phyloP scores from a whole-genome alignment of 148 eudicot species.

The Limonium bicolor region DNA sequence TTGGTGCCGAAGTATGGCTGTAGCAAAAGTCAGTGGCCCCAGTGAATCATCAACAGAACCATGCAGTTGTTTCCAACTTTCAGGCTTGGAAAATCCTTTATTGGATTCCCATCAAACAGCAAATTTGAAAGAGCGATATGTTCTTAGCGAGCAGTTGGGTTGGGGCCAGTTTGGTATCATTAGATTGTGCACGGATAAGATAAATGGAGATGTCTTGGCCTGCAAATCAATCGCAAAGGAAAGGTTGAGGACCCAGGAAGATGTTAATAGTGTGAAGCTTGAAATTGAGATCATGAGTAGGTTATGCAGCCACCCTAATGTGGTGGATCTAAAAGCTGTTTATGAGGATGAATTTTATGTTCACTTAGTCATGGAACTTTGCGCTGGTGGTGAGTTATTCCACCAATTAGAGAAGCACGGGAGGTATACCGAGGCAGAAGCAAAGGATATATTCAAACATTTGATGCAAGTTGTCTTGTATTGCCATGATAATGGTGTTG shows the following conservation, averaged over 20 bases:
- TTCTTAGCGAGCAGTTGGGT: constrained; percentile 55
- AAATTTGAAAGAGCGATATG: constrained; percentile 36
- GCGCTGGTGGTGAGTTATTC: constrained; percentile 88
- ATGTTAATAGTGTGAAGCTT: constrained; percentile 60
- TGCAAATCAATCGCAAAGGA: constrained; percentile 77
- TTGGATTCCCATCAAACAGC: constrained; percentile 40
- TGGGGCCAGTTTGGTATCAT: constrained; percentile 83
- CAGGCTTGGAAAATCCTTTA: constrained; percentile 34
- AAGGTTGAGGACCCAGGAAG: constrained; percentile 55
- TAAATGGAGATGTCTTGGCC: constrained; percentile 52
- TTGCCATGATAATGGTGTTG: constrained; percentile 79
- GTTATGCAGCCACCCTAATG: constrained; percentile 65
- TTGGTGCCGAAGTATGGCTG: constrained; percentile 33
- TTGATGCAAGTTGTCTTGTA: constrained; percentile 66
- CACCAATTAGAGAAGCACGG: constrained; percentile 59
- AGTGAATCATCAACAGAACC: constrained; percentile 10
- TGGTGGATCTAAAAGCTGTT: constrained; percentile 74
- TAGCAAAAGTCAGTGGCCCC: constrained; percentile 29
- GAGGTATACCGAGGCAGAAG: constrained; percentile 47
- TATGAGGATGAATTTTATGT: constrained; percentile 76
- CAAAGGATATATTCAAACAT: constrained; percentile 48
- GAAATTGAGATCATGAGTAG: constrained; percentile 75
- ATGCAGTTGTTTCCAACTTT: constrained; percentile 27
- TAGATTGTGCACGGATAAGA: constrained; percentile 47
- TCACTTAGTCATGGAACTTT: constrained; percentile 85